Conservation (phyloP, 2,329 filamentous ascomycete genomes). For the Neospermospora avenae region DNA sequence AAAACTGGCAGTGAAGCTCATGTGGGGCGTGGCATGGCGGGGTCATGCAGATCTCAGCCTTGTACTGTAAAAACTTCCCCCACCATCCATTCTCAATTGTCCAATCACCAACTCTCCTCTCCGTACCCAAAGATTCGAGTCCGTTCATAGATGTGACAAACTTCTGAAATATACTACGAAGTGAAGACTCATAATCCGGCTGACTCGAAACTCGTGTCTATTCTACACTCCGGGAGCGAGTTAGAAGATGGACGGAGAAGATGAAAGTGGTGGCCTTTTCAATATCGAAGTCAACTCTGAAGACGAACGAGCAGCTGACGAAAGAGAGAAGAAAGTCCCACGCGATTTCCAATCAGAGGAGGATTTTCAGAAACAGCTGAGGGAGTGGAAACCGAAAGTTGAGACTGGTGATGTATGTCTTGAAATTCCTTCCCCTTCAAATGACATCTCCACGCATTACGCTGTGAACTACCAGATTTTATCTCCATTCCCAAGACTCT, state of each 20-base stretch:
- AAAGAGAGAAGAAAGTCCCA: constrained; percentile 25
- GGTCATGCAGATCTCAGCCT: not conserved
- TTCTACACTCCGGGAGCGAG: not conserved
- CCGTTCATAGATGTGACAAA: no score
- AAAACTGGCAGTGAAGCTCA: not conserved
- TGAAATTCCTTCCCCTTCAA: not conserved
- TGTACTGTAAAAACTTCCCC: not conserved
- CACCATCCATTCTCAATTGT: not conserved
- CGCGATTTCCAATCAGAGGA: constrained; percentile 34
- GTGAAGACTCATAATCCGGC: no score
- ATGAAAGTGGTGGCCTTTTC: constrained; percentile 40
- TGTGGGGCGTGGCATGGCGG: not conserved
- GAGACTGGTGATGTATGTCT: constrained; percentile 32
- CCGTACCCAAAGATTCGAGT: not conserved
- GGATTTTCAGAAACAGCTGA: constrained; percentile 28
- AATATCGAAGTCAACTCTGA: constrained; percentile 43
- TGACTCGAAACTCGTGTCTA: no score
- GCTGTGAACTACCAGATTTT: no score
- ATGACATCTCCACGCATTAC: not conserved
- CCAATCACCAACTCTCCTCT: not conserved
- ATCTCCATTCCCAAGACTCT: no score
- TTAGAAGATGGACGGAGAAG: constrained; percentile 16
- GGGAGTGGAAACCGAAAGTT: constrained; percentile 29
- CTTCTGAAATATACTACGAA: no score
- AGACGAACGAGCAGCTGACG: constrained; percentile 28